phyloP scores from a whole-genome alignment of 2,329 filamentous ascomycete species.

The Ophiosphaerella narmari region DNA sequence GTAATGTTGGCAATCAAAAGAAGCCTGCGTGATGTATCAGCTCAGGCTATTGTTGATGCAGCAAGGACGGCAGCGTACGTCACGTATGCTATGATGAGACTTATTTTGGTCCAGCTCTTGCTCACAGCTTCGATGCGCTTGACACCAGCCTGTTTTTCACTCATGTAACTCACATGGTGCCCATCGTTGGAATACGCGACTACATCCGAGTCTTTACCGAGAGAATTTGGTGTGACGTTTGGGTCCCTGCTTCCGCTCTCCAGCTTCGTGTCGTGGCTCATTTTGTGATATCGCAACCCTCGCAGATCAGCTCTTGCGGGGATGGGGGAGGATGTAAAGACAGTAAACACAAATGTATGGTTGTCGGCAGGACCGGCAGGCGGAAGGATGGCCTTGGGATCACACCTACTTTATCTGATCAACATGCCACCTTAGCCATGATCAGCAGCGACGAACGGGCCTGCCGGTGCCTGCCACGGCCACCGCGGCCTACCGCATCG shows the following conservation, averaged over 20 bases:
- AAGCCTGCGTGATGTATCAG: constrained; percentile 28
- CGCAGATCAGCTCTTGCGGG: too few species aligned
- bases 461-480: background rate
- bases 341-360: background rate
- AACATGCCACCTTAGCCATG: background rate
- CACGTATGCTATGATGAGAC: constrained; percentile 54
- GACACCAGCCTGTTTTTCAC: constrained; percentile 52
- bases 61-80: constrained; percentile 26
- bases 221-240: constrained; percentile 6
- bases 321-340: background rate
- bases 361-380: background rate
- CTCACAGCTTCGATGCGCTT: constrained; percentile 55
- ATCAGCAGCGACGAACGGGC: background rate
- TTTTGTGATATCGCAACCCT: background rate
- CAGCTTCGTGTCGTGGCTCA: constrained; percentile 15
- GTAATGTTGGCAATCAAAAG: constrained; percentile 68
- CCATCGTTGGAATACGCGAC: constrained; percentile 5
- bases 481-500: too few species aligned
- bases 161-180: constrained; percentile 7
- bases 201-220: constrained; percentile 10
- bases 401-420: constrained; percentile 5
- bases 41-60: background rate
- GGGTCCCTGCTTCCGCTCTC: background rate
- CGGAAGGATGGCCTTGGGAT: background rate
- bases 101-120: constrained; percentile 54